Evolutionary conservation across 2,329 filamentous ascomycete species (phyloP), one percentile per base, ranked within the genome.

Genomic region (Neofusicoccum umdonicola): DNA sequence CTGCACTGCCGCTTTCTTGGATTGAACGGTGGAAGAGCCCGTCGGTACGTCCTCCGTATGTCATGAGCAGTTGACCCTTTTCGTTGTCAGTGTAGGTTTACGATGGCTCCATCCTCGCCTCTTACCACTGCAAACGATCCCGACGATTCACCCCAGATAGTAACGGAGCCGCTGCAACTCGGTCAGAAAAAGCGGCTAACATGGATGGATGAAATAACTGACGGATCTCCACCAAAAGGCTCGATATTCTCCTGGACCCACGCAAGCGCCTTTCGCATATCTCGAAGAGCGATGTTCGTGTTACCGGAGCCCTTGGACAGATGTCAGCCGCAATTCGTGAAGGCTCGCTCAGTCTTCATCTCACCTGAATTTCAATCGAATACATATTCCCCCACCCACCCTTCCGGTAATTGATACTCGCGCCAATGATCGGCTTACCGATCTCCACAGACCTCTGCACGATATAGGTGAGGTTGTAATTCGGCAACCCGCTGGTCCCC

Each of bases 341-440:
- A 22, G 47, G 6, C 13, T 35, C 5, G 6, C 7, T 27, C 13
- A 12, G 4, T 41, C 11, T 4, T 15, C 34, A 7, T 4, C 48
- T 41, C n/a, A 64, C 62, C 44, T 64, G 62, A 13, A 64, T 48
- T 13, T 64, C 62, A 34, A 64, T 57, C 4, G 62, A 64, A 41
- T 64, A 64, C 62, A 64, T 64, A 42, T 58, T 64, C 2, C 62
- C 62, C 62, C 62, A 64, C 13, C 50, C 51, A 9, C 62, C 52
- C 42, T 64, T 74, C 17, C 77, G 78, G 62, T 84, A 84, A 12
- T 82, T 83, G 15, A 84, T 76, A 0, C 81, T 73, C 13, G 74
- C 69, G 1, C 73, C 72, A 22, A 76, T 75, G 15, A 74, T 64
- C 4, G 72, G 73, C 37, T 73, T 73, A 3, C 71, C 62, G 45